Evolutionary conservation across 305 asterid species (phyloP).

Genomic region (Fraxinus nigra): DNA sequence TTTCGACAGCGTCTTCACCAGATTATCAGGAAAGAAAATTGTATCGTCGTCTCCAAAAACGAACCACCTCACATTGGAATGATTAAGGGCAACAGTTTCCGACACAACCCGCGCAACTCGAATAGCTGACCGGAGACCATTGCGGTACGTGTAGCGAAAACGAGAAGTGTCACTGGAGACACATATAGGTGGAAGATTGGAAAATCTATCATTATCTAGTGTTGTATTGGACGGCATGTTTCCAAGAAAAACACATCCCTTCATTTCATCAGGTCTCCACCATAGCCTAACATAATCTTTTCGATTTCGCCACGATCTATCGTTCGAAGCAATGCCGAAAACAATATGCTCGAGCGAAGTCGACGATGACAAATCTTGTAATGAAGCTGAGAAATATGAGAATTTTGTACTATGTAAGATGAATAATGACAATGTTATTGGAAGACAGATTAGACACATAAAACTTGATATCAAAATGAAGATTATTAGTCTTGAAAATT

Average conservation of each 20-base stretch:
- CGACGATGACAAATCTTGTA: conserved; percentile 23
- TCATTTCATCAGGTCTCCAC: conserved; percentile 69
- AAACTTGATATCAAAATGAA: conserved; percentile 37
- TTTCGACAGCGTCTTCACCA: conserved; percentile 66
- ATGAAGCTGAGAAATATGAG: conserved; percentile 20
- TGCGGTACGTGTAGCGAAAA: conserved; percentile 57
- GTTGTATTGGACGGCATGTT: conserved; percentile 22
- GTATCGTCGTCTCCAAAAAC: conserved; percentile 90
- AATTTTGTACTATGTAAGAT: conserved; percentile 24
- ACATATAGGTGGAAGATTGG: conserved; percentile 54
- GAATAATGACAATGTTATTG: conserved; percentile 26
- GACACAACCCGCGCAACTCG: conserved; percentile 68
- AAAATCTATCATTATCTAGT: conserved; percentile 12
- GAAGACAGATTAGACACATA: conserved; percentile 27
- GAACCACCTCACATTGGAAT: conserved; percentile 66
- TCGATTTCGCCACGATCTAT: conserved; percentile 46
- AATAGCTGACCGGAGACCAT: conserved; percentile 66
- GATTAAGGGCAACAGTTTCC: conserved; percentile 55
- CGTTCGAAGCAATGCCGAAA: conserved; percentile 71
- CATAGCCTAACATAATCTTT: conserved; percentile 58
- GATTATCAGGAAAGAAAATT: conserved; percentile 69
- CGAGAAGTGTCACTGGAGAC: conserved; percentile 58
- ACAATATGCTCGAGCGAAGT: conserved; percentile 62
- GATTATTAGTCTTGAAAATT: conserved; percentile 25
- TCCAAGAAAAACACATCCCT: conserved; percentile 79